Evolutionary conservation across 2,329 filamentous ascomycete genomes (phyloP).

Genomic region (Penicillium sp.): DNA sequence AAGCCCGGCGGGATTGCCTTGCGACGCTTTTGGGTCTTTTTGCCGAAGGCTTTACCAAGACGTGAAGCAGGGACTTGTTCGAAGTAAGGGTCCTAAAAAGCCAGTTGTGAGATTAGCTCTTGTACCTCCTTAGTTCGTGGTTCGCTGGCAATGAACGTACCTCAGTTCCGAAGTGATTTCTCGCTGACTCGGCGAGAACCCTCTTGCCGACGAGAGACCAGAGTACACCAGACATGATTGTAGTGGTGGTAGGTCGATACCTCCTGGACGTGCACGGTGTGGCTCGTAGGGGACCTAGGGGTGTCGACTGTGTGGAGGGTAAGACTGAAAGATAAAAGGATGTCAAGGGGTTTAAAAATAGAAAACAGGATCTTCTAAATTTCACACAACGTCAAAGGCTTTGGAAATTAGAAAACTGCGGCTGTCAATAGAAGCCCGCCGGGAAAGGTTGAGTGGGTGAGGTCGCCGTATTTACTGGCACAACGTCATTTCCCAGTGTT

Average conservation of each 20-base stretch:
- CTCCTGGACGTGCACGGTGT: background rate
- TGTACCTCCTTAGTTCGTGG: background rate
- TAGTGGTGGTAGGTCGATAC: background rate
- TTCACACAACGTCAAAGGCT: background rate
- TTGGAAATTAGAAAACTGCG: slow-evolving; percentile 5
- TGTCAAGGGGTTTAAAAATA: slow-evolving; percentile 13
- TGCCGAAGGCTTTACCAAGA: slow-evolving; percentile 63
- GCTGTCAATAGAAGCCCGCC: slow-evolving; percentile 5
- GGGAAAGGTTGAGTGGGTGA: slow-evolving; percentile 1
- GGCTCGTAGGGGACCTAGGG: background rate
- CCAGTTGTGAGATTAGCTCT: slow-evolving; percentile 7
- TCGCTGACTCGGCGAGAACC: slow-evolving; percentile 41
- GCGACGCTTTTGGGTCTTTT: slow-evolving; percentile 79
- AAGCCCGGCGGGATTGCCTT: slow-evolving; percentile 83
- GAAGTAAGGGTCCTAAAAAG: slow-evolving; percentile 79
- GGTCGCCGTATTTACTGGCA: background rate
- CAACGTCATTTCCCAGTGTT: slow-evolving; percentile 28
- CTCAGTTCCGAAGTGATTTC: slow-evolving; percentile 47
- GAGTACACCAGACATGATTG: slow-evolving; percentile 32
- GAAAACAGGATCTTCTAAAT: background rate
- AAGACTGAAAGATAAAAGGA: slow-evolving; percentile 6
- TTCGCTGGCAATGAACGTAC: slow-evolving; percentile 22
- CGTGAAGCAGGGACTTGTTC: slow-evolving; percentile 76
- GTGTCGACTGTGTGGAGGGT: background rate
- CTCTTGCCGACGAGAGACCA: slow-evolving; percentile 36